Percentiles rank a stretch among this genome's conserved stretches.
Conservation (phyloP, 495 filamentous ascomycete species). For the Aspergillus funiculosus region DNA sequence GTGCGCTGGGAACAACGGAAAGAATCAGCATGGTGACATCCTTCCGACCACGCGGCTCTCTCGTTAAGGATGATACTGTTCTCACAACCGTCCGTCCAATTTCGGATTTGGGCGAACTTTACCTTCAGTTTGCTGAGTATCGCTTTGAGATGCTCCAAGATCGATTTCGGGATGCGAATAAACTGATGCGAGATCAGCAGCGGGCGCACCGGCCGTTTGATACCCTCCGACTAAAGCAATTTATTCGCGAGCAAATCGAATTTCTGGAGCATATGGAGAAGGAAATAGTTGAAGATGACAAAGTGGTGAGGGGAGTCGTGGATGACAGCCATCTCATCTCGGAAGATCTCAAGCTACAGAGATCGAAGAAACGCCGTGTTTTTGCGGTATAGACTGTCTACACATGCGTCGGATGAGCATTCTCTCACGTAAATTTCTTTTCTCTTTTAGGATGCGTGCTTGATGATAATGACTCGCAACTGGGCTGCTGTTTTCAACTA, state of each 20-base stretch:
- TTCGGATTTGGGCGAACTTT: constrained; percentile 62
- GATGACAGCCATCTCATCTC: constrained; percentile 38
- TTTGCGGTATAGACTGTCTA: constrained; percentile 3
- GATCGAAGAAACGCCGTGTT: constrained; percentile 12
- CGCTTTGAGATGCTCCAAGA: constrained; percentile 66
- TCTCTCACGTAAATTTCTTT: too few relatives aligned
- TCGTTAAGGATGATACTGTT: constrained; percentile 59
- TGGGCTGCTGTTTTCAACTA: too few relatives aligned
- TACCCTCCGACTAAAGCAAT: constrained; percentile 39
- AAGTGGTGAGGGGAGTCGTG: constrained; percentile 45
- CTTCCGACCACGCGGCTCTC: constrained; percentile 56
- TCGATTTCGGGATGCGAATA: constrained; percentile 43
- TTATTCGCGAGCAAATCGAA: constrained; percentile 46
- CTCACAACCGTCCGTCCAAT: constrained; percentile 61
- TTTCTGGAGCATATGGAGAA: constrained; percentile 53
- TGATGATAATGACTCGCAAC: too few relatives aligned
- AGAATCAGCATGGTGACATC: constrained; percentile 71
- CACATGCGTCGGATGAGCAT: too few relatives aligned
- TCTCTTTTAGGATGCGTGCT: too few relatives aligned
- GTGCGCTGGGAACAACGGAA: constrained; percentile 56
- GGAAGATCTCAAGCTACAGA: constrained; percentile 21
- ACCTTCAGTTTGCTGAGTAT: constrained; percentile 64
- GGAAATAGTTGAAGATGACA: constrained; percentile 51
- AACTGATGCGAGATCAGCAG: constrained; percentile 39
- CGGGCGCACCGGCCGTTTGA: constrained; percentile 37